Evolutionary conservation across 2,329 filamentous ascomycete species (phyloP).

Genomic region (Fusarium torreyae): DNA sequence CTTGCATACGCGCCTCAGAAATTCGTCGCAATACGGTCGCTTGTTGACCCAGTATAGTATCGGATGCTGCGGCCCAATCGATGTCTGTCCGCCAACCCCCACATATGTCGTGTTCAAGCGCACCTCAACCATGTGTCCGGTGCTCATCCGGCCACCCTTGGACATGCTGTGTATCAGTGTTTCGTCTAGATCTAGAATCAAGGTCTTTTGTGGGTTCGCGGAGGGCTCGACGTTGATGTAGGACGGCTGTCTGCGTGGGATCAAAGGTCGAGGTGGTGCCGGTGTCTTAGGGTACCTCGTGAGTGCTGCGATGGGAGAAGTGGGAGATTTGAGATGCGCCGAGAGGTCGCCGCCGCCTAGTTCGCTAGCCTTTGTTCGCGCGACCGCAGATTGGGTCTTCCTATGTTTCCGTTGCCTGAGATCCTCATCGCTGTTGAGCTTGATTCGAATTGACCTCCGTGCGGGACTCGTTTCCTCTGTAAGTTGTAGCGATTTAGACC

Average conservation of each 20-base stretch:
- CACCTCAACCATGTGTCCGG: constrained; percentile 99
- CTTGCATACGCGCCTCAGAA: constrained; percentile 90
- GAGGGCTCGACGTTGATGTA: constrained; percentile 77
- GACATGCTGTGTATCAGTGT: constrained; percentile 98
- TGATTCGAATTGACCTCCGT: constrained; percentile 90
- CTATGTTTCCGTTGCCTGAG: constrained; percentile 80
- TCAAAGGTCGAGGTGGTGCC: constrained; percentile 88
- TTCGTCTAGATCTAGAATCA: constrained; percentile 96
- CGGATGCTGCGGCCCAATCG: constrained; percentile 81
- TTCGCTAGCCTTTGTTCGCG: constrained; percentile 60
- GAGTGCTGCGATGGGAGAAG: constrained; percentile 82
- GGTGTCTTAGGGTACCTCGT: constrained; percentile 94
- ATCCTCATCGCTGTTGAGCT: constrained; percentile 85
- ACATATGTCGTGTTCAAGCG: constrained; percentile 83
- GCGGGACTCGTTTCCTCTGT: constrained; percentile 75
- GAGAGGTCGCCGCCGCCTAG: constrained; percentile 69
- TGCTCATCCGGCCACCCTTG: constrained; percentile 95
- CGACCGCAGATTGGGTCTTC: constrained; percentile 68
- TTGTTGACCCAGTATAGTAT: constrained; percentile 99
- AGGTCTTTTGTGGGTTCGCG: constrained; percentile 83
- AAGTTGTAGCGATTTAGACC: constrained; percentile 73
- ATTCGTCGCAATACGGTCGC: constrained; percentile 96
- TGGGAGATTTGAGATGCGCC: constrained; percentile 92
- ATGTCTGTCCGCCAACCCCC: constrained; percentile 76
- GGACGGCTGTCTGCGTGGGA: constrained; percentile 90